Percentiles rank a stretch among this genome's conserved stretches.
Conservation (phyloP, 2,329 filamentous ascomycete genomes). For the Cytospora chrysosperma region DNA sequence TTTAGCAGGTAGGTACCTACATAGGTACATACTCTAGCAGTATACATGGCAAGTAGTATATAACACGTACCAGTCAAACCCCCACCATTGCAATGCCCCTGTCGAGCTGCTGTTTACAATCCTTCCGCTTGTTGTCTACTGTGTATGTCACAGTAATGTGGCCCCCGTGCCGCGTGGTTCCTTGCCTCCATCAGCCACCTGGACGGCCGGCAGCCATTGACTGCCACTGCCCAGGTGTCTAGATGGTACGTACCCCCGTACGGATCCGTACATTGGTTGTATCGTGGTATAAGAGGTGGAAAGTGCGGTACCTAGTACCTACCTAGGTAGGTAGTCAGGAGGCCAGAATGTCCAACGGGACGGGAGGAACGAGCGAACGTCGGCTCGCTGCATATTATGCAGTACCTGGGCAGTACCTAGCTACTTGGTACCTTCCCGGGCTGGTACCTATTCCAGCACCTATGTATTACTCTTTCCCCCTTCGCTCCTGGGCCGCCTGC, state of each 20-base stretch:
- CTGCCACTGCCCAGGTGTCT: no score
- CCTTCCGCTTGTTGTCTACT: not conserved
- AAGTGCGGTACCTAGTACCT: not conserved
- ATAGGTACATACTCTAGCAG: no score
- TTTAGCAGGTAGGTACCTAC: no score
- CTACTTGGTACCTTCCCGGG: not conserved
- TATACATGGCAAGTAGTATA: no score
- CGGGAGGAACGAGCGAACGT: not conserved
- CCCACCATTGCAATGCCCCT: not conserved
- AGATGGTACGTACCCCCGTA: not conserved
- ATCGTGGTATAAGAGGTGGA: not conserved
- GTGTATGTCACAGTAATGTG: no score
- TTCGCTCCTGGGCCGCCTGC: no score
- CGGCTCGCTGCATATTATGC: not conserved
- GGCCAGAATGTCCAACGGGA: not conserved
- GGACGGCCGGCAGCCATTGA: no score
- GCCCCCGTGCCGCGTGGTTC: not conserved
- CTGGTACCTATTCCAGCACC: no score
- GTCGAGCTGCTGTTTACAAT: not conserved
- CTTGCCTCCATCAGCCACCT: not conserved
- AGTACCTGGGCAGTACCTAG: not conserved
- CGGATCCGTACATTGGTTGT: not conserved
- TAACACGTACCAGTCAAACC: no score
- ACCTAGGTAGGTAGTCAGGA: not conserved
- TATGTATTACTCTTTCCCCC: no score